Evolutionary conservation across 805 yeast species (phyloP).

Genomic region (Suhomyces emberorum): DNA sequence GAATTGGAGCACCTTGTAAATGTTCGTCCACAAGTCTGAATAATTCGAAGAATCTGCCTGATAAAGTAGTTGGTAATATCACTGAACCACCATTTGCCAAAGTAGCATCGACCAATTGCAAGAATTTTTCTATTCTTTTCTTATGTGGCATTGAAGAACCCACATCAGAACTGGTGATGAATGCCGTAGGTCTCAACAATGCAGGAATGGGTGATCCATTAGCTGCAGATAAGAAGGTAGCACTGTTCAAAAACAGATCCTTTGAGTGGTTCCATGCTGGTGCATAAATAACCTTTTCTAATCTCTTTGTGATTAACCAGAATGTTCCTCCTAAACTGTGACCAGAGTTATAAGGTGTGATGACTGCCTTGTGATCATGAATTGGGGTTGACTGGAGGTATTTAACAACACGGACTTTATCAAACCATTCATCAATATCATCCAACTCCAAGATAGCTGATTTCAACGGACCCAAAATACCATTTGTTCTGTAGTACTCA

Average conservation of each 20-base stretch:
- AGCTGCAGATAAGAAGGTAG: conserved; percentile 49
- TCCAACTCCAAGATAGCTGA: conserved; percentile 57
- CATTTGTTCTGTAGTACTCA: conserved; percentile 73
- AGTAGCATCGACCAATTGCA: conserved; percentile 61
- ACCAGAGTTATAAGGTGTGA: conserved; percentile 88
- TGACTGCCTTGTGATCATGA: conserved; percentile 58
- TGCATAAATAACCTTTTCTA: conserved; percentile 82
- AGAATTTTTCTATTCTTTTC: conserved; percentile 59
- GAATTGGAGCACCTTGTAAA: conserved; percentile 55
- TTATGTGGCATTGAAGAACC: conserved; percentile 65
- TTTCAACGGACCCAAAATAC: conserved; percentile 69
- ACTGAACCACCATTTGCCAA: conserved; percentile 77
- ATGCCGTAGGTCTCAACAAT: conserved; percentile 73
- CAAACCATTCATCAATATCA: conserved; percentile 80
- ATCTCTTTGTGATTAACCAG: conserved; percentile 72
- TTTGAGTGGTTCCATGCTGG: conserved; percentile 94
- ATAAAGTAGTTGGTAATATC: conserved; percentile 74
- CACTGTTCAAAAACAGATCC: conserved; percentile 78
- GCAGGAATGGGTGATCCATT: conserved; percentile 63
- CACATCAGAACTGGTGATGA: conserved; percentile 68
- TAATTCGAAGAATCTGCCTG: conserved; percentile 79
- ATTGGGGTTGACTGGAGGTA: conserved; percentile 72
- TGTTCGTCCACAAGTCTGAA: conserved; percentile 70
- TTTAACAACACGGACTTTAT: conserved; percentile 64
- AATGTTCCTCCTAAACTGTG: conserved; percentile 91